phyloP scores from a whole-genome alignment of 208 protist genomes.

The Kentomonas sorsogonicus region DNA sequence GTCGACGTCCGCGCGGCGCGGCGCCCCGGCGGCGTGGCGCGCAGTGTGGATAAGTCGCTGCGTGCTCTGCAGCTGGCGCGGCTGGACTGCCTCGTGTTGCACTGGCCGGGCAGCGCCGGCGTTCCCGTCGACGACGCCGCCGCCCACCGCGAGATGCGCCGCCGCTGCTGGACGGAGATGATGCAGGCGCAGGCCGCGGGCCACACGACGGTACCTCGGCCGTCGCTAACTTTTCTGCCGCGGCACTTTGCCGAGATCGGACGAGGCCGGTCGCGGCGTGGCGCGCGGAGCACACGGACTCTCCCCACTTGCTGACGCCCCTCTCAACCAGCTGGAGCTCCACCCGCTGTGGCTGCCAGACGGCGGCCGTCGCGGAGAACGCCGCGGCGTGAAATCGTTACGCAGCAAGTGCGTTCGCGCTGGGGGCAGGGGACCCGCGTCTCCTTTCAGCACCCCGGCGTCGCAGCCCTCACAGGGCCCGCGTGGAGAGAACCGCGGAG shows the following conservation, averaged over 20 bases:
- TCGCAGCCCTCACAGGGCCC: constrained; percentile 30
- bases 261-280: constrained; percentile 1
- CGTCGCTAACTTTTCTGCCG: constrained; percentile 79
- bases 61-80: constrained; percentile 54
- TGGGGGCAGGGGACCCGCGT: constrained; percentile 41
- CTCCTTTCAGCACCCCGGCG: constrained; percentile 44
- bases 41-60: constrained; percentile 51
- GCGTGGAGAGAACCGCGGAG: too few species aligned
- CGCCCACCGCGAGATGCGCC: constrained; percentile 44
- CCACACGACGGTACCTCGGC: constrained; percentile 54
- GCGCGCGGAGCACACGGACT: not conserved
- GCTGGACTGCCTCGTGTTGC: constrained; percentile 70
- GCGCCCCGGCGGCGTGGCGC: constrained; percentile 22
- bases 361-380: constrained; percentile 51
- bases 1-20: constrained; percentile 62
- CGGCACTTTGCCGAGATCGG: constrained; percentile 56
- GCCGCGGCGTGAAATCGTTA: constrained; percentile 37
- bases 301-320: constrained; percentile 15
- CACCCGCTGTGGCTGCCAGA: constrained; percentile 76
- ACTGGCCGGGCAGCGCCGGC: constrained; percentile 80
- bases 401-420: constrained; percentile 85
- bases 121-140: constrained; percentile 33
- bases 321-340: constrained; percentile 85
- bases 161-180: constrained; percentile 67
- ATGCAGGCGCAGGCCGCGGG: constrained; percentile 41